Evolutionary conservation across 1,139 yeast genomes (phyloP), one percentile per base, ranked within the genome.

Genomic region (Yamadazyma songkhlaensis): DNA sequence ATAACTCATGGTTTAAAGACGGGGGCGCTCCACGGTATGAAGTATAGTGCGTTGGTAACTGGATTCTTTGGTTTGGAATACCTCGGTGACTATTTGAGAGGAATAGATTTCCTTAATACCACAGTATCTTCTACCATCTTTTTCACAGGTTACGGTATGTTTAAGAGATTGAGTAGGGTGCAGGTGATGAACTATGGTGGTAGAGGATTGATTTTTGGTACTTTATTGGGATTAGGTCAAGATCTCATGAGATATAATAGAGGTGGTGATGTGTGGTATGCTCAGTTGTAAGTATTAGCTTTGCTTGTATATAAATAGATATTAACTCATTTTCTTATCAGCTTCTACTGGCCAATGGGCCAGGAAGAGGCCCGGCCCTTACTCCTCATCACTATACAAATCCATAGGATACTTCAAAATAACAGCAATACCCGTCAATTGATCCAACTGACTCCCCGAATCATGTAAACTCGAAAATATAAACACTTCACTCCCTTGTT

Each of bases 401-500:
- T 88, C 96, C 0, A 87, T 86, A 0, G 97, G 96, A 53, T 84
- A 92, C 45, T 80, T 82, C 49, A 90, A 66, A 30, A 92, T 74
- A 35, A 89, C 94, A 0, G 97, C 98, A 31, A 89, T 77, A 35
- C 98, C 98, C 0, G 96, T 87, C 46, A 92, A 72, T 50, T 85
- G 90, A 55, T 88, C 87, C 41, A 92, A 65, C 59, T 92, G 97
- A 45, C 81, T 84, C 9, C 98, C 98, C 4, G 92, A 77, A 44
- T 85, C 94, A 55, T 92, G 97, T 52, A 89, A 62, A 47, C 95
- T 83, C 26, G 96, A 86, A 50, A 90, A 86, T 1, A 90, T 72
- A 9, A 78, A 69, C 4, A 84, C 95, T 38, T 84, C 83, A 4
- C 94, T 95, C 8, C 96, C 96, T 31, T 69, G 67, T 5, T 62